These are phyloP conservation scores for Salvia sclarea DNA, from an alignment of 305 asterid species.

Conservation along the genomic window DNA sequence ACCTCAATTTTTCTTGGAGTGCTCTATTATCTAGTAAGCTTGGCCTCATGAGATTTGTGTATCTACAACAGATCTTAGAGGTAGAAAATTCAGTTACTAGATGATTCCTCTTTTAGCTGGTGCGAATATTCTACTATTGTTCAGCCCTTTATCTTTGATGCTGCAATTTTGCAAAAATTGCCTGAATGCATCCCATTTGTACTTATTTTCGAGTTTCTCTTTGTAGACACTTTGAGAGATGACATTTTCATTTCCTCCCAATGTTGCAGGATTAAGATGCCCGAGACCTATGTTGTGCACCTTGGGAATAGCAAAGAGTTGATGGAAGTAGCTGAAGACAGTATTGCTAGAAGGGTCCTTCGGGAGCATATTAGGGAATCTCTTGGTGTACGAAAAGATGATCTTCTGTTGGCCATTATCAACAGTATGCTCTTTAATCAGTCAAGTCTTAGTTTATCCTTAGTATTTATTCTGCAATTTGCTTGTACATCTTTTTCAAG, in stretches of 20 bases:
- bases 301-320: slow-evolving; percentile 95
- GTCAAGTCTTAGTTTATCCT: slow-evolving; percentile 21
- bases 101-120: slow-evolving; percentile 3
- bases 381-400: slow-evolving; percentile 84
- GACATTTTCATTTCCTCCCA: slow-evolving; percentile 23
- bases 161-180: neutral
- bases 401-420: slow-evolving; percentile 77
- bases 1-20: too few relatives aligned
- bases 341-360: slow-evolving; percentile 75
- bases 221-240: slow-evolving; percentile 13
- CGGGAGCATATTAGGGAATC: slow-evolving; percentile 88
- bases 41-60: neutral
- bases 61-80: neutral
- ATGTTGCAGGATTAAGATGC: slow-evolving; percentile 86
- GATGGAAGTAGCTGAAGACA: slow-evolving; percentile 86
- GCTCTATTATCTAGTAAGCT: too few relatives aligned
- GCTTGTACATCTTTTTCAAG: neutral
- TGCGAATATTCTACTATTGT: neutral
- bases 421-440: slow-evolving; percentile 65
- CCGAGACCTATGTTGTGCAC: slow-evolving; percentile 88
- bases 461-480: neutral
- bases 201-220: slow-evolving; percentile 26
- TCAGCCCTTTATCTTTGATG: neutral
- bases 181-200: slow-evolving; percentile 1
- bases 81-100: slow-evolving; percentile 3